A percentile compares a stretch with the other conserved stretches of the same genome.
These are phyloP conservation scores for Eucalyptus caleyi DNA, from an alignment of 345 rosid genomes.

Conservation along the genomic window DNA sequence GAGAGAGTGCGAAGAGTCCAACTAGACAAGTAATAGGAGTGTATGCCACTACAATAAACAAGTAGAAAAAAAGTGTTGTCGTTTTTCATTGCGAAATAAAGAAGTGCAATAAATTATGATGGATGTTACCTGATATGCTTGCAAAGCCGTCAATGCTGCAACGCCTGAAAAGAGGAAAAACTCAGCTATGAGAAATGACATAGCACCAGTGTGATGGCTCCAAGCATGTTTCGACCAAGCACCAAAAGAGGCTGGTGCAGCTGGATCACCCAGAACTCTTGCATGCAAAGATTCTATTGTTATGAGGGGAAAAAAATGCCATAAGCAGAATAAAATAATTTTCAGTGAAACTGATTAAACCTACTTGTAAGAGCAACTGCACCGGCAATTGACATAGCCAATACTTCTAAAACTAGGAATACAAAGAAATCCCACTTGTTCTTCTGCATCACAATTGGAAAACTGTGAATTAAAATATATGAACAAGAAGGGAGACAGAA, in stretches of 20 bases:
- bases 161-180: slow-evolving; percentile 66
- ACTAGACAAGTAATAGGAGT: not conserved
- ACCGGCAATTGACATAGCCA: slow-evolving; percentile 75
- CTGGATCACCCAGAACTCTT: slow-evolving; percentile 67
- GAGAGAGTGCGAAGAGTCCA: not conserved
- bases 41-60: not conserved
- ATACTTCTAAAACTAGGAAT: slow-evolving; percentile 69
- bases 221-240: slow-evolving; percentile 51
- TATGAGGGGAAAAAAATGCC: not conserved
- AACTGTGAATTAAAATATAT: not conserved
- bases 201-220: slow-evolving; percentile 50
- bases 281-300: not conserved
- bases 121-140: slow-evolving; percentile 69
- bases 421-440: slow-evolving; percentile 85
- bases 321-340: not conserved
- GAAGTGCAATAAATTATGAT: not conserved
- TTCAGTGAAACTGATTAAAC: slow-evolving; percentile 1
- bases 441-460: slow-evolving; percentile 45
- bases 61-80: not conserved
- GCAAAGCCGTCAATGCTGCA: slow-evolving; percentile 57
- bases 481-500: not conserved
- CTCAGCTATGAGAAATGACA: slow-evolving; percentile 52
- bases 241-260: slow-evolving; percentile 65
- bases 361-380: slow-evolving; percentile 67
- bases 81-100: not conserved